A percentile compares a stretch with the other conserved stretches of the same genome.
Conservation (phyloP, 2,329 filamentous ascomycete genomes). For the Calonectria henricotiae region DNA sequence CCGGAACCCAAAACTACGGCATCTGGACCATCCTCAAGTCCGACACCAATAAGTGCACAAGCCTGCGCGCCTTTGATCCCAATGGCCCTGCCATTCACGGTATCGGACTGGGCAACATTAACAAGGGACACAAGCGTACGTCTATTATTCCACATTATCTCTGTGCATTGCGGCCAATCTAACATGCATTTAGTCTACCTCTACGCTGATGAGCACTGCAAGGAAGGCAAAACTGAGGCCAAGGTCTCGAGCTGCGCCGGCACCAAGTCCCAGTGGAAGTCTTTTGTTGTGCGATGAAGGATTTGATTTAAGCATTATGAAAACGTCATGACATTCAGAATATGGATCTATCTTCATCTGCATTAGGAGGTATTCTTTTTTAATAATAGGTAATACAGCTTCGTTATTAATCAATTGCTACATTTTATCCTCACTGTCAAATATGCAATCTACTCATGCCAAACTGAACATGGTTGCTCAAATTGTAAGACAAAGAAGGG, state of each 20-base stretch:
- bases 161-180: background rate
- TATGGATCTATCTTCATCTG: background rate
- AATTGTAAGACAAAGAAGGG: too few species aligned
- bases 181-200: background rate
- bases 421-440: background rate
- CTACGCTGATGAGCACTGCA: constrained; percentile 1
- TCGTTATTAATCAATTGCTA: background rate
- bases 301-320: background rate
- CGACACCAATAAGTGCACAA: constrained; percentile 24
- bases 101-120: constrained; percentile 11
- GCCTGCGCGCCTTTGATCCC: constrained; percentile 4
- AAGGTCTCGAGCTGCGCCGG: background rate
- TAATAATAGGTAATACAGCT: constrained; percentile 11
- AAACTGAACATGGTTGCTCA: too few species aligned
- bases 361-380: background rate
- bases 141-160: background rate
- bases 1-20: constrained; percentile 4
- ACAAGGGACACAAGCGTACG: constrained; percentile 16
- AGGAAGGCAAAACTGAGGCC: constrained; percentile 1
- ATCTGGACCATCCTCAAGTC: constrained; percentile 19
- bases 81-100: background rate
- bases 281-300: constrained; percentile 3
- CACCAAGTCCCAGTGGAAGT: constrained; percentile 17
- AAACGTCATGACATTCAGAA: constrained; percentile 2
- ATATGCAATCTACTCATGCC: background rate